These are phyloP conservation scores for Camelina laxa DNA, from an alignment of 345 rosid species.

Conservation along the genomic window DNA sequence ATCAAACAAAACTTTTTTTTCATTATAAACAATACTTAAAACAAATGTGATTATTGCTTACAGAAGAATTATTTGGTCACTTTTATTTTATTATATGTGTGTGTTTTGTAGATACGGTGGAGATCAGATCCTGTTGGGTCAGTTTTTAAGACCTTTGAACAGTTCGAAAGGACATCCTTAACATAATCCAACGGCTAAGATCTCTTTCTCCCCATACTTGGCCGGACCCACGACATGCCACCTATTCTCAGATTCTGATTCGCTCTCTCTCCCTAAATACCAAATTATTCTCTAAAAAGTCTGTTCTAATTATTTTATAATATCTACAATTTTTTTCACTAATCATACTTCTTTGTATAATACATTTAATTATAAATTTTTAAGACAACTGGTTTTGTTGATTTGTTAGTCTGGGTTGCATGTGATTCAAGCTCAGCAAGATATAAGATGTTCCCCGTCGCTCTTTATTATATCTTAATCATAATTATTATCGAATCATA, in stretches of 20 bases:
- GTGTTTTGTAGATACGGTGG: conserved; percentile 43
- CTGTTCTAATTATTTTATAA: conserved; percentile 40
- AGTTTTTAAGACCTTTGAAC: conserved; percentile 30
- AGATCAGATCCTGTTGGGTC: conserved; percentile 40
- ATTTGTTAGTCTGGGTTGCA: conserved; percentile 49
- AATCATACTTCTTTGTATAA: conserved; percentile 33
- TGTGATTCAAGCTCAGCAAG: conserved; percentile 50
- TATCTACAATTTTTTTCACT: conserved; percentile 29
- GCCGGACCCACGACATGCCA: conserved; percentile 43
- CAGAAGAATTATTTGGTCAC: conserved; percentile 38
- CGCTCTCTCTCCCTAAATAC: conserved; percentile 37
- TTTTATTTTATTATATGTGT: conserved; percentile 16
- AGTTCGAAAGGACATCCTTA: conserved; percentile 39
- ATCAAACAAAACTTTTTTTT: conserved; percentile 17
- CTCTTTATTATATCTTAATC: conserved; percentile 35
- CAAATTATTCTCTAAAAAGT: conserved; percentile 37
- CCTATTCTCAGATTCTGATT: conserved; percentile 47
- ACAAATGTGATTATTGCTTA: conserved; percentile 12
- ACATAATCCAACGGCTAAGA: conserved; percentile 46
- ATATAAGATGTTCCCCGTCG: conserved; percentile 41
- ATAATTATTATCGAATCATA: conserved; percentile 29
- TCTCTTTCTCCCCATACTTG: conserved; percentile 19
- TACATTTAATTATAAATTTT: conserved; percentile 3
- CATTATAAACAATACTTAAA: conserved; percentile 19
- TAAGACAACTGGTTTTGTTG: conserved; percentile 53